A percentile compares a stretch with the other conserved stretches of the same genome.
These are phyloP conservation scores for Nakazawaea pomicola DNA, from an alignment of 805 yeast species.

Conservation along the genomic window DNA sequence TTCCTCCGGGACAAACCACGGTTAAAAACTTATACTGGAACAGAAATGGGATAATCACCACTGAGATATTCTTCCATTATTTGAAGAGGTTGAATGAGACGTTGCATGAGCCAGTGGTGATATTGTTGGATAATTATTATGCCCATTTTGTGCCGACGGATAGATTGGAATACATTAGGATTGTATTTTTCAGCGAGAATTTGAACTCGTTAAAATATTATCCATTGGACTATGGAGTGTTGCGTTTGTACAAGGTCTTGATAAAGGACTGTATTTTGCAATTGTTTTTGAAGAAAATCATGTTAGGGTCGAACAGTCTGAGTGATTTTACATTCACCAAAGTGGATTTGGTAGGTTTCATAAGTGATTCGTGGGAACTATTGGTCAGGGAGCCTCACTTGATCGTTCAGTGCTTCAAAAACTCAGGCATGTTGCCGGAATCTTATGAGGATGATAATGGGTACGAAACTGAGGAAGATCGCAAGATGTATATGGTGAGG, in stretches of 20 bases:
- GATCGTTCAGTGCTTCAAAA: slow-evolving; percentile 18
- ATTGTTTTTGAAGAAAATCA: slow-evolving; percentile 13
- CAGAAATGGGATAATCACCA: slow-evolving; percentile 20
- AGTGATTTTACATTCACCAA: slow-evolving; percentile 16
- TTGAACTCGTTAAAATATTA: slow-evolving; percentile 18
- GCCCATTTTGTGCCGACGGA: slow-evolving; percentile 31
- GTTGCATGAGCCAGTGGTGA: slow-evolving; percentile 17
- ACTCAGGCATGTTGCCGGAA: slow-evolving; percentile 18
- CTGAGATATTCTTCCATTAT: slow-evolving; percentile 23
- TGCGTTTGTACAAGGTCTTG: slow-evolving; percentile 27
- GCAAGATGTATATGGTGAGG: slow-evolving; percentile 9
- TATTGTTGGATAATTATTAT: slow-evolving; percentile 29
- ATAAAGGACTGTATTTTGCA: slow-evolving; percentile 20
- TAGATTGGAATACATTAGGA: slow-evolving; percentile 21
- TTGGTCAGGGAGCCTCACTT: slow-evolving; percentile 1
- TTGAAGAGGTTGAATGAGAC: slow-evolving; percentile 17
- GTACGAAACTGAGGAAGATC: slow-evolving; percentile 8
- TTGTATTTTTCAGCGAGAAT: slow-evolving; percentile 24
- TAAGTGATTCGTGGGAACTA: slow-evolving; percentile 18
- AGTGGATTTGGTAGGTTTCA: slow-evolving; percentile 19
- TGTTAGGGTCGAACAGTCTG: slow-evolving; percentile 6
- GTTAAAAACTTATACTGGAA: slow-evolving; percentile 17
- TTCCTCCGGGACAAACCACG: slow-evolving; percentile 9
- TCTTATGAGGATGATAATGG: slow-evolving; percentile 5
- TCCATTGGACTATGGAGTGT: slow-evolving; percentile 29